Evolutionary conservation across 2,329 filamentous ascomycete species (phyloP), one percentile per base, ranked within the genome.

Genomic region (Dothistroma pini): DNA sequence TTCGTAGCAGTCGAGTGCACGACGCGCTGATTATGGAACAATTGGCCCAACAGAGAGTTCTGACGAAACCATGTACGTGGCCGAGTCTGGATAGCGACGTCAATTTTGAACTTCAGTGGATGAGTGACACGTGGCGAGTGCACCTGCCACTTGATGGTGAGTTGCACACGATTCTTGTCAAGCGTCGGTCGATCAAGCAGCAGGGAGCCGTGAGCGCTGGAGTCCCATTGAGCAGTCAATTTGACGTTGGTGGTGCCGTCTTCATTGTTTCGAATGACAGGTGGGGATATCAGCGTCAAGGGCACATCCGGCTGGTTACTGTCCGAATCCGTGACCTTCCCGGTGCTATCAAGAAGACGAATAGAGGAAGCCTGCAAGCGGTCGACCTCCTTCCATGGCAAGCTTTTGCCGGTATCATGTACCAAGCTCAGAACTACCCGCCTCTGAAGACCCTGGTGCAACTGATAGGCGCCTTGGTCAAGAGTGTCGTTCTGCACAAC

Each of bases 201-300:
- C n/a, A 96, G 80, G 6, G 95, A 97, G 65, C 87, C 88, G 75
- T 99, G 95, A 67, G 95, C 82, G 70, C 92, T 96, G 0, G 93
- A 97, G 73, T 99, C 95, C 95, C 95, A 99, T 71, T 97, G 93
- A 0, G 90, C 92, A n/a, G 89, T 84, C 49, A 97, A 82, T 1
- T 89, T 93, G 41, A 97, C 87, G 73, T 89, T 92, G 38, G 88
- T 89, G 0, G 93, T 97, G 41, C 95, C 95, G 73, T 97, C 96
- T 25, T 90, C 86, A 71, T 97, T 96, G 60, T 90, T 87, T 64
- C 89, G 89, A 66, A 96, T 88, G 59, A 87, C 83, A 0, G 95
- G 93, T 53, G 89, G 86, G 34, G 89, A 85, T 2, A 92, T 83
- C 51, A 96, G 81, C 71, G 91, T 91, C 41, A 99, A 78, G 0